phyloP scores from a whole-genome alignment of 768 basidiomycete species.

The Trametes punicea region DNA sequence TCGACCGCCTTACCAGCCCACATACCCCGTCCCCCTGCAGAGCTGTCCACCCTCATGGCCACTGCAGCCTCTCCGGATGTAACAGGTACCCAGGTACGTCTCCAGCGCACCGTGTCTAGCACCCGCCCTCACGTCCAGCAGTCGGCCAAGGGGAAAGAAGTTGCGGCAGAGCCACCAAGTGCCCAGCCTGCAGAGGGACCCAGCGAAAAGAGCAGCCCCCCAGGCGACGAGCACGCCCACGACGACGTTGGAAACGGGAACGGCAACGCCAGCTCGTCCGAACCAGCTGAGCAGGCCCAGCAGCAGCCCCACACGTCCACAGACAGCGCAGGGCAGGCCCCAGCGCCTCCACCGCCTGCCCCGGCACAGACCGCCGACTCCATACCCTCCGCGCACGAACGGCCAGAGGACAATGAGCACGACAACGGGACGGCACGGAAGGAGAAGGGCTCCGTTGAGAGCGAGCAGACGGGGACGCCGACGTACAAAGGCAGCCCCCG shows the following conservation, averaged over 20 bases:
- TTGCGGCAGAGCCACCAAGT: slow-evolving; percentile 23
- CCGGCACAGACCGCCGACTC: slow-evolving; percentile 17
- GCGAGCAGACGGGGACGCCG: slow-evolving; percentile 40
- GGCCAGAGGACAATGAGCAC: slow-evolving; percentile 38
- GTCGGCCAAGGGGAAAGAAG: slow-evolving; percentile 27
- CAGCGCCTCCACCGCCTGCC: slow-evolving; percentile 18
- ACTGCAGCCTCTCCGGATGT: slow-evolving; percentile 21
- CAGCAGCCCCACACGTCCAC: slow-evolving; percentile 8
- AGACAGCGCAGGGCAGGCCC: slow-evolving; percentile 27
- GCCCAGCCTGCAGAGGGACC: slow-evolving; percentile 27
- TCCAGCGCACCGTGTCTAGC: not conserved
- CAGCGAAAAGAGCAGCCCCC: slow-evolving; percentile 21
- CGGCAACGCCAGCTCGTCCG: slow-evolving; percentile 6
- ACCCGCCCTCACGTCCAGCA: slow-evolving; percentile 7
- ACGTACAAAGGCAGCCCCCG: slow-evolving; percentile 35
- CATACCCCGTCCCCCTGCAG: slow-evolving; percentile 29
- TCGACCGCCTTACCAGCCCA: slow-evolving; percentile 25
- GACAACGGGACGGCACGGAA: slow-evolving; percentile 36
- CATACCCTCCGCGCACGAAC: slow-evolving; percentile 29
- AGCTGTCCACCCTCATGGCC: slow-evolving; percentile 28
- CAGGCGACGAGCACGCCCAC: slow-evolving; percentile 10
- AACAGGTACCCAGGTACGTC: slow-evolving; percentile 17
- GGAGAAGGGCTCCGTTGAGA: slow-evolving; percentile 46
- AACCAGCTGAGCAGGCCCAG: not conserved
- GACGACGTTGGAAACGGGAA: slow-evolving; percentile 11